Evolutionary conservation across 176 grass and related monocot species (phyloP), one percentile per base, ranked within the genome.

Genomic region (Triticum dicoccoides): DNA sequence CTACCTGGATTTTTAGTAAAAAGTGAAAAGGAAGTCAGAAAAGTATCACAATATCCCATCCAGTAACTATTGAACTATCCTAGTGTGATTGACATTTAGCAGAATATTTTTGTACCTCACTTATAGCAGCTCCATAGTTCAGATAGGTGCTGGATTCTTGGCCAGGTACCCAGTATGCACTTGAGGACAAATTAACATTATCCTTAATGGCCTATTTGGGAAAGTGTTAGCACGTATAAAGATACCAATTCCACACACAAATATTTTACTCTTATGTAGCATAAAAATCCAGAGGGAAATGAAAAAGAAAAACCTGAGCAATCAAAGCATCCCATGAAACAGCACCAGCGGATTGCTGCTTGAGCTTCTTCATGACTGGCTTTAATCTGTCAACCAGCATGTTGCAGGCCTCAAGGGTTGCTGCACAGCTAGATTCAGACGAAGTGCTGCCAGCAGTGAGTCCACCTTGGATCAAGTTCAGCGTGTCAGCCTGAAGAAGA

Each of bases 361-460:
- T 65, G 14, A 97, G 65, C 67, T 58, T 89, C 65, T 94, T 11
- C 77, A 89, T 87, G 49, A 94, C 69, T 69, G 90, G 80, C 39
- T 87, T 97, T 38, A 97, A 70, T 83, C 90, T 82, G 29, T 83
- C 65, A 87, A 86, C n/a, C 24, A 97, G 52, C 80, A 90, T 54
- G 78, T 56, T 84, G 66, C 92, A 97, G 6, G 95, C 86, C 54
- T 89, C 66, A 82, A 86, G 92, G 38, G 70, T 87, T 14, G 90
- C 95, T 77, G 87, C 90, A 75, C 95, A 94, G 29, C 95, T 94
- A 62, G 88, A 80, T 79, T 97, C 95, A 73, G 92, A 94, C 17
- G 86, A 49, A 8, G 86, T 97, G 47, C 95, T 94, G 3, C 83
- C 88, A 83, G 44, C 80, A 44, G 92, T 97, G 47, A 82, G 7